phyloP scores from a whole-genome alignment of 495 filamentous ascomycete genomes.

The Aspergillus cristatus region DNA sequence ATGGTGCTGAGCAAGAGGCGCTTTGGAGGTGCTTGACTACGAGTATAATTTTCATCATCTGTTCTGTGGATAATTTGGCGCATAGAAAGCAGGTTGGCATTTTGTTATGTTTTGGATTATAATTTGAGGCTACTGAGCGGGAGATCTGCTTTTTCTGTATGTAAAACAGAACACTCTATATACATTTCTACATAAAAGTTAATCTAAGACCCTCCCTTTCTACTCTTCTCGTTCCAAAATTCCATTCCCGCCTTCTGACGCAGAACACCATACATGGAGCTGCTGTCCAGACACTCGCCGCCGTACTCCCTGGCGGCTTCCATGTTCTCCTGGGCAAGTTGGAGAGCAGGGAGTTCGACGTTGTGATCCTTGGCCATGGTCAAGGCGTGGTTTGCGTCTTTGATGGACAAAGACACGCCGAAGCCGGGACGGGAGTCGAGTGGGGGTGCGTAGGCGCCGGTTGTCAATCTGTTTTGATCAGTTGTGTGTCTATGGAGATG shows the following conservation, averaged over 20 bases:
- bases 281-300: slow-evolving; percentile 36
- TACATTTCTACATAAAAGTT: too few relatives aligned
- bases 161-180: too few relatives aligned
- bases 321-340: slow-evolving; percentile 32
- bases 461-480: slow-evolving; percentile 27
- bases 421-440: slow-evolving; percentile 34
- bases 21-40: too few relatives aligned
- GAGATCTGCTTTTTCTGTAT: too few relatives aligned
- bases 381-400: slow-evolving; percentile 36
- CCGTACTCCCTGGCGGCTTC: slow-evolving; percentile 31
- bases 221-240: slow-evolving; percentile 40
- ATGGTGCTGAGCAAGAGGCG: too few relatives aligned
- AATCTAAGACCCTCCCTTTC: slow-evolving; percentile 17
- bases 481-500: background rate
- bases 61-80: too few relatives aligned
- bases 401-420: slow-evolving; percentile 37
- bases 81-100: too few relatives aligned
- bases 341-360: slow-evolving; percentile 29
- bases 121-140: too few relatives aligned
- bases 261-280: slow-evolving; percentile 36
- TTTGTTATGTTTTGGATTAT: too few relatives aligned
- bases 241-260: slow-evolving; percentile 33
- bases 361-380: slow-evolving; percentile 26
- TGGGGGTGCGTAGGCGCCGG: slow-evolving; percentile 36
- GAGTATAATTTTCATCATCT: too few relatives aligned